Percentiles rank a stretch among this genome's conserved stretches.
Conservation (phyloP, 2,329 filamentous ascomycete genomes). For the Cercospora nicotianae region DNA sequence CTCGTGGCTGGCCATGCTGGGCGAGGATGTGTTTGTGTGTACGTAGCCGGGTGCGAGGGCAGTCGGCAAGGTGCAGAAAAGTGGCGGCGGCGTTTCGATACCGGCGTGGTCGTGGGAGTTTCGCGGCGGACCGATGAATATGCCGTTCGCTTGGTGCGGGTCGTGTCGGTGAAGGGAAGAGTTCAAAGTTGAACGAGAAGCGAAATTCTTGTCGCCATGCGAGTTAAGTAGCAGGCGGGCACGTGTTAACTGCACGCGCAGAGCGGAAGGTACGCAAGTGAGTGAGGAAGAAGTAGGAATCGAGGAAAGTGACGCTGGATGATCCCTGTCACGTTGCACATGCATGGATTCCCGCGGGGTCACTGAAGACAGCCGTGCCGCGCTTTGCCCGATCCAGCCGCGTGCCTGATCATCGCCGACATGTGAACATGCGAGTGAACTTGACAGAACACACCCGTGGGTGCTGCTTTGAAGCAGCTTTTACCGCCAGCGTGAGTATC, state of each 20-base stretch:
- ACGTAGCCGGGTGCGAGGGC: background rate
- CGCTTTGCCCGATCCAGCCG: background rate
- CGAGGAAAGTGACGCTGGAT: background rate
- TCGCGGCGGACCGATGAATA: background rate
- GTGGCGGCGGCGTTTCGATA: background rate
- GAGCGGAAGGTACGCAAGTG: background rate
- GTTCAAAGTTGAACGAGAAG: background rate
- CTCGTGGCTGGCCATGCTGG: slow-evolving; percentile 27
- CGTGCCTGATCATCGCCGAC: background rate
- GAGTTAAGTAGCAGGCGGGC: background rate
- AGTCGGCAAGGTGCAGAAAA: background rate
- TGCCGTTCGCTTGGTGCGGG: background rate
- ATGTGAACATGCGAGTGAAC: background rate
- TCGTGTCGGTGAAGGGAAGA: background rate
- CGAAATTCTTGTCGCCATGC: background rate
- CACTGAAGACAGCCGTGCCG: background rate
- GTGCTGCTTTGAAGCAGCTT: background rate
- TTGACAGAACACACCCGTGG: background rate
- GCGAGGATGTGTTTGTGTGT: background rate
- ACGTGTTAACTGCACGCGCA: background rate
- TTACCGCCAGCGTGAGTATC: background rate
- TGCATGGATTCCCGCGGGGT: background rate
- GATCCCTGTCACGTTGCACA: slow-evolving; percentile 2
- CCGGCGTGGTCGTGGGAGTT: background rate
- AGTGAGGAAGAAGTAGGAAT: background rate